These are phyloP conservation scores for Actinomortierella ambigua DNA, from an alignment of 371 early-diverging fungal species.

Conservation along the genomic window DNA sequence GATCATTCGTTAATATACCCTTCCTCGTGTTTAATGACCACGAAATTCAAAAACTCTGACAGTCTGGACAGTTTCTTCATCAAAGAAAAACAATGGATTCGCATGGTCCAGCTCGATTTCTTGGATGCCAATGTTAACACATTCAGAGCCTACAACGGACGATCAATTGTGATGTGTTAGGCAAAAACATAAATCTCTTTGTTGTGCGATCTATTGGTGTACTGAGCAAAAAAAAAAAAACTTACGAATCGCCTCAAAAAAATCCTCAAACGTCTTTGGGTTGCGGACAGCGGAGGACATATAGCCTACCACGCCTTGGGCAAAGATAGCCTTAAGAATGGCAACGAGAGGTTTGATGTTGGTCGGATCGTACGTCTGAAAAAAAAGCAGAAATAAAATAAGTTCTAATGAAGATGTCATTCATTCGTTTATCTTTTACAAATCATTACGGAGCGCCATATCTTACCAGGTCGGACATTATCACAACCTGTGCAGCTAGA, in stretches of 20 bases:
- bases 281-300: constrained; percentile 47
- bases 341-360: constrained; percentile 33
- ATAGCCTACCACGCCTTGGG: constrained; percentile 30
- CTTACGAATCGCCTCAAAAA: constrained; percentile 40
- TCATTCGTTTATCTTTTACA: background rate
- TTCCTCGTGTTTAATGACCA: constrained; percentile 5
- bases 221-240: background rate
- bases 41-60: constrained; percentile 35
- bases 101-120: constrained; percentile 17
- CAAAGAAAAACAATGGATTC: constrained; percentile 41
- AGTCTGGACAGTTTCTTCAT: constrained; percentile 37
- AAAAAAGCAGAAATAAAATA: too few species aligned
- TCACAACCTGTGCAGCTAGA: constrained; percentile 32
- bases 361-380: constrained; percentile 42
- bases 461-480: constrained; percentile 41
- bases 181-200: too few species aligned
- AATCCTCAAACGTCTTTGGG: constrained; percentile 40
- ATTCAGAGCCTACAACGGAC: constrained; percentile 20
- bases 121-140: constrained; percentile 26
- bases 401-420: background rate
- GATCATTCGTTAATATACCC: background rate
- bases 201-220: too few species aligned
- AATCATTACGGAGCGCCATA: background rate
- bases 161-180: too few species aligned
- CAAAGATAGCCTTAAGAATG: constrained; percentile 35